Conservation (phyloP, 805 yeast species). For the Citeromyces nyonsensis region DNA sequence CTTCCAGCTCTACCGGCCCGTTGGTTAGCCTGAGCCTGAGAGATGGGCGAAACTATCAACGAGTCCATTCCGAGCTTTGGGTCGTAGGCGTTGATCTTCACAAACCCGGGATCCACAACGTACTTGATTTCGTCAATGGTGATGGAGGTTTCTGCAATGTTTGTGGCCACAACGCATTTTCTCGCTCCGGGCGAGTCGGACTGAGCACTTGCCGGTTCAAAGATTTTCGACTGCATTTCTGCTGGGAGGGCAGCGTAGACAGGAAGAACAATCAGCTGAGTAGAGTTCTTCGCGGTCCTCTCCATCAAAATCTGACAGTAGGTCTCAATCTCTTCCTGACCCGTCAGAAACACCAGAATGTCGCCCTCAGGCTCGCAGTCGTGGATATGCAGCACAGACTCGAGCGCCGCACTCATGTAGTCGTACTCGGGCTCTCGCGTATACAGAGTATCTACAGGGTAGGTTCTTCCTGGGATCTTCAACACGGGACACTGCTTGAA, state of each 20-base stretch:
- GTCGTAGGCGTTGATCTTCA: constrained; percentile 79
- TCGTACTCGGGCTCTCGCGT: constrained; percentile 77
- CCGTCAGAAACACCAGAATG: constrained; percentile 70
- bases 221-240: constrained; percentile 77
- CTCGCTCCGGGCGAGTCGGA: constrained; percentile 49
- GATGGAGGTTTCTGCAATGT: constrained; percentile 93
- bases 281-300: constrained; percentile 43
- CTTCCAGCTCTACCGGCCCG: constrained; percentile 96
- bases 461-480: constrained; percentile 80
- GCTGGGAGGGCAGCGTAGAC: constrained; percentile 87
- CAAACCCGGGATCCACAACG: constrained; percentile 92
- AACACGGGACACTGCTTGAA: constrained; percentile 74
- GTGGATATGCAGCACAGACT: constrained; percentile 78
- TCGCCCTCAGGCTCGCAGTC: constrained; percentile 68
- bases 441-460: constrained; percentile 75
- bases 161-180: constrained; percentile 88
- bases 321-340: constrained; percentile 91
- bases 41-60: constrained; percentile 68
- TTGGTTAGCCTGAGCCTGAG: constrained; percentile 92
- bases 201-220: constrained; percentile 47
- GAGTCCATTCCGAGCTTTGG: constrained; percentile 87
- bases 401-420: constrained; percentile 70
- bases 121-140: constrained; percentile 88
- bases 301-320: constrained; percentile 63
- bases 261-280: constrained; percentile 66